Conservation (phyloP, 2,329 filamentous ascomycete species). For the Exserohilum turcica region DNA sequence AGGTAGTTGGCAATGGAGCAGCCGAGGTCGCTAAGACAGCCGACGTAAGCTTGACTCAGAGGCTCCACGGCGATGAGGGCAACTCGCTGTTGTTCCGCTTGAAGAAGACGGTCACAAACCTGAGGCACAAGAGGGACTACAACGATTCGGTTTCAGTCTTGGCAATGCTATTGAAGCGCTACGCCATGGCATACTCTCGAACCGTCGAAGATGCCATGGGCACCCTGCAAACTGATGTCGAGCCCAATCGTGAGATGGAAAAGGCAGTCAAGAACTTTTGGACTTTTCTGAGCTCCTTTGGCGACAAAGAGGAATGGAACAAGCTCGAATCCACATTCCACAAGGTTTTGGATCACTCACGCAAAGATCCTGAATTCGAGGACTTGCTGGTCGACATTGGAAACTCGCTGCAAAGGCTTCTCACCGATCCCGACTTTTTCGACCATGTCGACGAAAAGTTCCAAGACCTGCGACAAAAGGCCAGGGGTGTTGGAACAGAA, state of each 20-base stretch:
- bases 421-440: constrained; percentile 86
- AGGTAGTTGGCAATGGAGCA: constrained; percentile 53
- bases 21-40: constrained; percentile 62
- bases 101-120: constrained; percentile 73
- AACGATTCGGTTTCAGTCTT: constrained; percentile 83
- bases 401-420: constrained; percentile 75
- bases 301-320: constrained; percentile 75
- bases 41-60: constrained; percentile 72
- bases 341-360: constrained; percentile 72
- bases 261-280: constrained; percentile 79
- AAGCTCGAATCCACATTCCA: constrained; percentile 71
- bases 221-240: constrained; percentile 70
- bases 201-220: constrained; percentile 70
- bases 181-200: constrained; percentile 77
- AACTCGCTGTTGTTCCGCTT: constrained; percentile 75
- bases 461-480: constrained; percentile 62
- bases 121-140: constrained; percentile 80
- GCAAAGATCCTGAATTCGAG: constrained; percentile 83
- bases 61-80: constrained; percentile 73
- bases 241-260: constrained; percentile 75
- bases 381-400: constrained; percentile 74
- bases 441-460: constrained; percentile 73
- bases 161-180: constrained; percentile 74
- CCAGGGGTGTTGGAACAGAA: constrained; percentile 63
- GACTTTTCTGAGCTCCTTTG: constrained; percentile 79